phyloP scores from a whole-genome alignment of 192 early-diverging fungal species.

The Glomus cerebriforme region DNA sequence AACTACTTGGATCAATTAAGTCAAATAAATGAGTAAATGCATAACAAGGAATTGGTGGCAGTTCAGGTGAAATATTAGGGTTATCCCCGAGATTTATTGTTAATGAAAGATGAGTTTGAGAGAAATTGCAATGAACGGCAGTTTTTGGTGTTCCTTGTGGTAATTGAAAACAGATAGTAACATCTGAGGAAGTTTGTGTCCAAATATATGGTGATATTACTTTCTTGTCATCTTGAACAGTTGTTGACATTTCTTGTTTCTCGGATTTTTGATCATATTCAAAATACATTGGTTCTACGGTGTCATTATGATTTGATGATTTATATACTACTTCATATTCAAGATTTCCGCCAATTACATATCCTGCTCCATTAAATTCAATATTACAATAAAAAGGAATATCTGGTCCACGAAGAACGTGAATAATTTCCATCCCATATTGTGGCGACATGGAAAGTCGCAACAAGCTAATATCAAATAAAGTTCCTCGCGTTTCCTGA shows the following conservation, averaged over 20 bases:
- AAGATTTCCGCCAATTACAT: constrained; percentile 49
- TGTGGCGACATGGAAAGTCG: not conserved
- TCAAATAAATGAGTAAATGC: constrained; percentile 43
- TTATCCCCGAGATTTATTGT: constrained; percentile 41
- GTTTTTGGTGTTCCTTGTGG: constrained; percentile 51
- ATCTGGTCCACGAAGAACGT: constrained; percentile 49
- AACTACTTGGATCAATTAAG: constrained; percentile 56
- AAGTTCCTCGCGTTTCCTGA: not conserved
- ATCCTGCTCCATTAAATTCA: constrained; percentile 39
- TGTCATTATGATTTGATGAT: constrained; percentile 27
- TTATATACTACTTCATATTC: constrained; percentile 33
- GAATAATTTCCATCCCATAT: constrained; percentile 22
- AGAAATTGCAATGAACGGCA: constrained; percentile 63
- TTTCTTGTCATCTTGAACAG: no score
- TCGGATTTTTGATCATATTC: constrained; percentile 26
- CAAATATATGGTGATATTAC: constrained; percentile 61
- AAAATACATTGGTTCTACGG: constrained; percentile 33
- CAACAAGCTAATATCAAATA: constrained; percentile 33
- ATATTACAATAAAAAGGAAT: constrained; percentile 57
- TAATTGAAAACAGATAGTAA: constrained; percentile 64
- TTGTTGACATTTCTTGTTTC: not conserved
- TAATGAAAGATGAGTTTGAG: constrained; percentile 48
- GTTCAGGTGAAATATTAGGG: not conserved
- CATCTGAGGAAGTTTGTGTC: constrained; percentile 66
- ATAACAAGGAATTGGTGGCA: constrained; percentile 21